Percentiles rank a stretch among this genome's conserved stretches.
Conservation (phyloP, 768 basidiomycete species). For the Candolleomyces aberdarensis region DNA sequence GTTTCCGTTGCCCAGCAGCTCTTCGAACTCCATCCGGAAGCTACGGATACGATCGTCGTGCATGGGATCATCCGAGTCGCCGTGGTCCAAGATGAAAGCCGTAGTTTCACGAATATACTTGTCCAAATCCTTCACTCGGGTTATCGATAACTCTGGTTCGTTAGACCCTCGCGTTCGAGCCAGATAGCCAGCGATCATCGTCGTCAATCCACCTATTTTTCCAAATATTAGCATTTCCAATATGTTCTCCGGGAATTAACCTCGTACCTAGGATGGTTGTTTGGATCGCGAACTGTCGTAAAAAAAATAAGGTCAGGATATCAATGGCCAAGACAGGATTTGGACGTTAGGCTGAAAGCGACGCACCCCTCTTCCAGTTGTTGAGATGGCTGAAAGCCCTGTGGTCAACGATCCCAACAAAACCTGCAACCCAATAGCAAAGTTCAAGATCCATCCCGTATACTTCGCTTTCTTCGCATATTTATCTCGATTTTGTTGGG, state of each 20-base stretch:
- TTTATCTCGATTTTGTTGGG: conserved; percentile 43
- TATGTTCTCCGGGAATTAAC: not conserved
- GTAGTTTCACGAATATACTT: conserved; percentile 62
- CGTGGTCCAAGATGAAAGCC: conserved; percentile 58
- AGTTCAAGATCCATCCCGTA: conserved; percentile 35
- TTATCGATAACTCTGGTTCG: conserved; percentile 62
- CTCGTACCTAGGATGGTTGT: conserved; percentile 36
- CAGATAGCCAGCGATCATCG: conserved; percentile 68
- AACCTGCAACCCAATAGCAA: conserved; percentile 62
- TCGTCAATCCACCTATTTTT: conserved; percentile 56
- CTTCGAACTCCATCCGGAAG: conserved; percentile 24
- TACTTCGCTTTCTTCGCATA: conserved; percentile 43
- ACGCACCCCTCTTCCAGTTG: conserved; percentile 38
- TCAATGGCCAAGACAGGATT: not conserved
- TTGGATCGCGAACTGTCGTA: conserved; percentile 30
- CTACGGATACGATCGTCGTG: conserved; percentile 27
- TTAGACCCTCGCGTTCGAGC: conserved; percentile 66
- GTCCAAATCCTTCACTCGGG: conserved; percentile 57
- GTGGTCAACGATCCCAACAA: conserved; percentile 66
- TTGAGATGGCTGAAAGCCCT: conserved; percentile 49
- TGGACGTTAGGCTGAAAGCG: not conserved
- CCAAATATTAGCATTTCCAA: not conserved
- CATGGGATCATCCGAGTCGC: conserved; percentile 34
- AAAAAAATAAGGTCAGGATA: not conserved
- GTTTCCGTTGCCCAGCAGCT: conserved; percentile 26